A percentile compares a stretch with the other conserved stretches of the same genome.
Evolutionary conservation across 345 rosid species (phyloP).

Genomic region (Eucalyptus regnans): DNA sequence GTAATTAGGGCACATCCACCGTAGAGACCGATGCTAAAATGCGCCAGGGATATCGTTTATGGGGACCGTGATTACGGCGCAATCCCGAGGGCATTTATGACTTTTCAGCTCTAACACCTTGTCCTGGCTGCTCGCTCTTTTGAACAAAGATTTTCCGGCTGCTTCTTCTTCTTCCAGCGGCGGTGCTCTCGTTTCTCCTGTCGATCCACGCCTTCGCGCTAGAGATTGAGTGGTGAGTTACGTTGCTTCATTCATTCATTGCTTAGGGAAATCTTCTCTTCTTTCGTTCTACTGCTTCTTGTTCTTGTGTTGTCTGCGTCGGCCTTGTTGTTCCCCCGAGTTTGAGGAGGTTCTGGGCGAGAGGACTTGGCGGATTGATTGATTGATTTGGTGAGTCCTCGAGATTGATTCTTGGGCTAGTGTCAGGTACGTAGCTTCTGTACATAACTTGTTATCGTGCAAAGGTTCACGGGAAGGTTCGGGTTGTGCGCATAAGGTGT

Average conservation of each 20-base stretch:
- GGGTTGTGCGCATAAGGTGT: not conserved
- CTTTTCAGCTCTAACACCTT: fast-evolving
- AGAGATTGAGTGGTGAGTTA: not conserved
- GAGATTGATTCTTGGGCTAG: not conserved
- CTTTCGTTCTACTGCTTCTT: not conserved
- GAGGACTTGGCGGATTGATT: not conserved
- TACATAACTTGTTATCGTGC: not conserved
- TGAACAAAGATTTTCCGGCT: not conserved
- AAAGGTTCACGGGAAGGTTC: not conserved
- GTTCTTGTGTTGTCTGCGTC: not conserved
- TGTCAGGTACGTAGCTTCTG: not conserved
- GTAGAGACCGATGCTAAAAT: not conserved
- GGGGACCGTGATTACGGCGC: not conserved
- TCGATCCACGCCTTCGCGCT: not conserved
- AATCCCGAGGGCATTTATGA: not conserved
- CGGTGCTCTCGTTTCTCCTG: not conserved
- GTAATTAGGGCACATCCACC: not conserved
- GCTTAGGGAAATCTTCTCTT: not conserved
- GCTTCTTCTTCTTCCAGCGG: not conserved
- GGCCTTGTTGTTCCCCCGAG: not conserved
- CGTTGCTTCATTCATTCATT: not conserved
- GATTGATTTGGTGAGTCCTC: too few relatives aligned
- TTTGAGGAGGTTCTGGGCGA: not conserved
- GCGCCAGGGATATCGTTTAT: not conserved
- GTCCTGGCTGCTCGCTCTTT: not conserved